Evolutionary conservation across 441 rosid genomes (phyloP).

Genomic region (Jatropha podagrica): DNA sequence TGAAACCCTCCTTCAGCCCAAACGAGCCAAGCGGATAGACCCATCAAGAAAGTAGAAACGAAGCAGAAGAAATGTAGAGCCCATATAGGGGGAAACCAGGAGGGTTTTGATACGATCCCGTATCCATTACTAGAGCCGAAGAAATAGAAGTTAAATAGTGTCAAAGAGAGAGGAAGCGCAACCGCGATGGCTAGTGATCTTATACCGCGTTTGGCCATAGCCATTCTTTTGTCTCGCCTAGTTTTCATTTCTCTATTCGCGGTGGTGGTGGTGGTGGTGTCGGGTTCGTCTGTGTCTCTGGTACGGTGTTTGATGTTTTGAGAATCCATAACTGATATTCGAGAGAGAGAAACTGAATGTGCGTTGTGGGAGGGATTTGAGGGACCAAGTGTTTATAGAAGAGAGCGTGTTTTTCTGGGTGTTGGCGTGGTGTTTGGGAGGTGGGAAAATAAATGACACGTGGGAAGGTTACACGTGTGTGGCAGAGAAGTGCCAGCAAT

Average conservation of each 20-base stretch:
- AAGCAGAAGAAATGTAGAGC: constrained; percentile 48
- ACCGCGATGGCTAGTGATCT: constrained; percentile 60
- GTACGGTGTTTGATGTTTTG: constrained; percentile 51
- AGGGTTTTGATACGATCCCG: constrained; percentile 24
- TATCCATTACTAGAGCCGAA: constrained; percentile 41
- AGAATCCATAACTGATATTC: constrained; percentile 47
- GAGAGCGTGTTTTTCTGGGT: constrained; percentile 7
- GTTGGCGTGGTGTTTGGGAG: too few species aligned
- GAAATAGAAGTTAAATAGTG: constrained; percentile 44
- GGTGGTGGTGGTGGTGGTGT: constrained; percentile 21
- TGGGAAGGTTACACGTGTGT: constrained; percentile 12
- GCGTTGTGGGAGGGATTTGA: constrained; percentile 22
- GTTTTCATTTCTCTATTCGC: constrained; percentile 7
- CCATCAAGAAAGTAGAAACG: constrained; percentile 56
- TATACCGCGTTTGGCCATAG: constrained; percentile 75
- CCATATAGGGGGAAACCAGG: constrained; percentile 71
- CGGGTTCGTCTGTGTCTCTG: constrained; percentile 29
- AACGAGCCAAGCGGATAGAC: constrained; percentile 83
- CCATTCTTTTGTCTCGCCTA: constrained; percentile 41
- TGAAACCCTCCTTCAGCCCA: constrained; percentile 92
- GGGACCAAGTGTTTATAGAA: constrained; percentile 8
- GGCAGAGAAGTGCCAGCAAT: neutral
- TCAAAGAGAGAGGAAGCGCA: constrained; percentile 56
- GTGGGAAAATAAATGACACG: neutral
- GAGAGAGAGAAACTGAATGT: neutral